Evolutionary conservation across 2,329 filamentous ascomycete species (phyloP).

Genomic region (Juglanconis sp.): DNA sequence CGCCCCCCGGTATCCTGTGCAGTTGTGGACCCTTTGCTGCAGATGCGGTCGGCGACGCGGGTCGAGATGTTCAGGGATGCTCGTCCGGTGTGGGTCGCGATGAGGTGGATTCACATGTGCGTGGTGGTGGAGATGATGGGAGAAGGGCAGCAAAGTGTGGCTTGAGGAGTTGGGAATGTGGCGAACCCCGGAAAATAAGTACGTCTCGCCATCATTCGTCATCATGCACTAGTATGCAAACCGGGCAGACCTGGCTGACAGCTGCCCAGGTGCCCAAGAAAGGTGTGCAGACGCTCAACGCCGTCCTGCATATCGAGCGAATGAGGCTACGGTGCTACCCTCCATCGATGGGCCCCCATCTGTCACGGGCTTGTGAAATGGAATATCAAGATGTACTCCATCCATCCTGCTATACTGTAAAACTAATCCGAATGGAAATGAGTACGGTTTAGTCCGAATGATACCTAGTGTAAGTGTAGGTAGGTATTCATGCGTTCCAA

Average conservation of each 20-base stretch:
- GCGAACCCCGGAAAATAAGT: conserved; percentile 3
- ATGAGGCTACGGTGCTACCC: no score
- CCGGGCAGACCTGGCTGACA: conserved; percentile 5
- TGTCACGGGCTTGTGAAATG: no score
- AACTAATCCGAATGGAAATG: no score
- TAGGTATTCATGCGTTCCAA: no score
- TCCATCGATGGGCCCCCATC: no score
- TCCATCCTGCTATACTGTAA: no score
- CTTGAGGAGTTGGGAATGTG: conserved; percentile 13
- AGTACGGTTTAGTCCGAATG: no score
- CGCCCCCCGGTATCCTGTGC: not conserved
- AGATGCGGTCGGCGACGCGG: not conserved
- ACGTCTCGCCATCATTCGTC: conserved; percentile 2
- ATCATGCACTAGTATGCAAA: conserved; percentile 13
- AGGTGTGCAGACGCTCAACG: no score
- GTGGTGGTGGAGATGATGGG: not conserved
- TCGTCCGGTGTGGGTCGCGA: not conserved
- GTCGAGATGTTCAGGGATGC: not conserved
- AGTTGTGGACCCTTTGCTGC: not conserved
- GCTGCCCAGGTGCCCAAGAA: not conserved
- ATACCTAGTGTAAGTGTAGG: no score
- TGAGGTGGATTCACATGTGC: not conserved
- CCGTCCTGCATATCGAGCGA: no score
- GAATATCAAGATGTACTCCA: no score
- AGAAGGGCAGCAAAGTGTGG: conserved; percentile 9